Conservation (phyloP, 2,329 filamentous ascomycete genomes). For the Phoma sp. region DNA sequence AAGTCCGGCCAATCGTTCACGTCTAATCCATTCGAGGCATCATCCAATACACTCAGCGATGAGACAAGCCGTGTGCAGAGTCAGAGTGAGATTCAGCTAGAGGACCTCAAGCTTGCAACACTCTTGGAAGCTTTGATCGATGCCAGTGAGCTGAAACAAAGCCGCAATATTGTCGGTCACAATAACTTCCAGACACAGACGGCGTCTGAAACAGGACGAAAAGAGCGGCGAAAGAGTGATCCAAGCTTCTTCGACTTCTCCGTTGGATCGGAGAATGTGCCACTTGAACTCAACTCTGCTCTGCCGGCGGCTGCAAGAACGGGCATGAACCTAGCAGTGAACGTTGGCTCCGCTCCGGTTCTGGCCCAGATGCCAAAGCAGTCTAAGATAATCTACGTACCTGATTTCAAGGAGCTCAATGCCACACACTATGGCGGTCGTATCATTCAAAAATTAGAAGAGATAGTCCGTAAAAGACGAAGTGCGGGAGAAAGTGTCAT, state of each 20-base stretch:
- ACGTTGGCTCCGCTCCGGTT: slow-evolving; percentile 25
- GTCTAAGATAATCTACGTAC: slow-evolving; percentile 75
- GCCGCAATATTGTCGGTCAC: slow-evolving; percentile 16
- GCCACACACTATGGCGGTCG: slow-evolving; percentile 70
- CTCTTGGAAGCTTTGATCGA: slow-evolving; percentile 44
- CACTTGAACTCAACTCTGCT: slow-evolving; percentile 34
- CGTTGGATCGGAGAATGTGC: slow-evolving; percentile 22
- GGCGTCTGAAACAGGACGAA: not conserved
- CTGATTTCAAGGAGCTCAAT: slow-evolving; percentile 80
- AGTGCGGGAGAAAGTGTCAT: slow-evolving; percentile 73
- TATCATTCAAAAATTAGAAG: slow-evolving; percentile 73
- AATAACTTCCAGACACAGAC: slow-evolving; percentile 1
- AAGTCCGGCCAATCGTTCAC: slow-evolving; percentile 18
- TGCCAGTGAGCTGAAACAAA: slow-evolving; percentile 39
- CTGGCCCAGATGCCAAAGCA: slow-evolving; percentile 37
- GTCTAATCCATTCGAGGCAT: slow-evolving; percentile 19
- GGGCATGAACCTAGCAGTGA: slow-evolving; percentile 24
- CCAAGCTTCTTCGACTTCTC: slow-evolving; percentile 43
- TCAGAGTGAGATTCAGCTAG: slow-evolving; percentile 40
- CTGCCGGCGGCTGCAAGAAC: slow-evolving; percentile 25
- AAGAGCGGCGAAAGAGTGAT: slow-evolving; percentile 9
- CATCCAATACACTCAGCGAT: slow-evolving; percentile 19
- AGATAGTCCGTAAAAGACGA: slow-evolving; percentile 74
- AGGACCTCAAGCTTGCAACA: slow-evolving; percentile 45
- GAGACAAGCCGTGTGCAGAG: slow-evolving; percentile 28